Percentiles rank a stretch among this genome's conserved stretches.
phyloP scores from a whole-genome alignment of 768 basidiomycete species.

The Lactifluus piperatus region DNA sequence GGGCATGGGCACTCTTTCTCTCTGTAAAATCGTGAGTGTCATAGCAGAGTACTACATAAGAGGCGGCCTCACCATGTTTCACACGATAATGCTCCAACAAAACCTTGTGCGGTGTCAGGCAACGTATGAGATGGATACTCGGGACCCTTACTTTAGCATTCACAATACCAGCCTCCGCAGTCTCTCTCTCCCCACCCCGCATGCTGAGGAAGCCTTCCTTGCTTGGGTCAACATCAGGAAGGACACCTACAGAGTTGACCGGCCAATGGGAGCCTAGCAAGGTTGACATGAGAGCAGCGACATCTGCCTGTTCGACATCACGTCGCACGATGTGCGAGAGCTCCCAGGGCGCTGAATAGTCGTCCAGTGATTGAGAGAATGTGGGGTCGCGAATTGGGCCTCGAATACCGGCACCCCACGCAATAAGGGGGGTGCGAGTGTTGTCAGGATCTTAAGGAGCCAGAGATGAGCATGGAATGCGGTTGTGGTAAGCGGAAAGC shows the following conservation, averaged over 20 bases:
- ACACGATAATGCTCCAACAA: slow-evolving; percentile 69
- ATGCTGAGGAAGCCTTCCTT: slow-evolving; percentile 50
- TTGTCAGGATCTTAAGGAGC: slow-evolving; percentile 66
- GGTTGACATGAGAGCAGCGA: slow-evolving; percentile 66
- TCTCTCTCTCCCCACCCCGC: slow-evolving; percentile 36
- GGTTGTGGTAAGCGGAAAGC: slow-evolving; percentile 6
- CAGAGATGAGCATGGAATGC: neutral
- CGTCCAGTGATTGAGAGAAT: slow-evolving; percentile 32
- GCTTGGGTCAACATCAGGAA: slow-evolving; percentile 64
- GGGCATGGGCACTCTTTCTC: slow-evolving; percentile 45
- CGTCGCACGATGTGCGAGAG: slow-evolving; percentile 49
- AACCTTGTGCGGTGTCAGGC: slow-evolving; percentile 32
- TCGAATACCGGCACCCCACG: slow-evolving; percentile 75
- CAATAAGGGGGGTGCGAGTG: slow-evolving; percentile 75
- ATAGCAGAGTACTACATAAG: neutral
- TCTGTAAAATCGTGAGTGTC: slow-evolving; percentile 32
- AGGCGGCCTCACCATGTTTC: slow-evolving; percentile 52
- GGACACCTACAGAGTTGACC: slow-evolving; percentile 72
- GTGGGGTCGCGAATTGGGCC: slow-evolving; percentile 49
- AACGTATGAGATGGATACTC: neutral
- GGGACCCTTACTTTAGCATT: slow-evolving; percentile 47
- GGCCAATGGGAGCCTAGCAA: slow-evolving; percentile 69
- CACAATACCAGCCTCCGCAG: slow-evolving; percentile 48
- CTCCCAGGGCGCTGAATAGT: slow-evolving; percentile 38
- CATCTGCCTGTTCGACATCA: slow-evolving; percentile 67